Percentiles rank a stretch among this genome's conserved stretches.
Evolutionary conservation across 768 basidiomycete genomes (phyloP).

Genomic region (Infundibulicybe gibba): DNA sequence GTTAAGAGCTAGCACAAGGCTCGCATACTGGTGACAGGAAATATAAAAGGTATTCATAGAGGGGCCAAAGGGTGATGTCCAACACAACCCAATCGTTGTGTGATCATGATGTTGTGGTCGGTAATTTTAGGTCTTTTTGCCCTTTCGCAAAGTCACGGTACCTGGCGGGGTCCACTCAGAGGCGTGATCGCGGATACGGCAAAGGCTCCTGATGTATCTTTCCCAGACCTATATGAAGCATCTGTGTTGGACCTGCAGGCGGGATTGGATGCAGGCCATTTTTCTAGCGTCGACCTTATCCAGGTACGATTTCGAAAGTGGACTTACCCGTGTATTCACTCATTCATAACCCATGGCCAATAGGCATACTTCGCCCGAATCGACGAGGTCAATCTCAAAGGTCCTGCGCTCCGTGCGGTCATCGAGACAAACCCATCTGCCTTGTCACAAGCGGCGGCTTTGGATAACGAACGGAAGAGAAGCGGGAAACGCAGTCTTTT

Average conservation of each 20-base stretch:
- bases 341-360: conserved; percentile 27
- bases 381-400: conserved; percentile 61
- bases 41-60: too few relatives aligned
- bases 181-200: too few relatives aligned
- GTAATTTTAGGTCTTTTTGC: too few relatives aligned
- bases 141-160: conserved; percentile 13
- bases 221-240: conserved; percentile 61
- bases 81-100: too few relatives aligned
- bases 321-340: neutral
- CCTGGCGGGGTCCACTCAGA: too few relatives aligned
- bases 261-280: conserved; percentile 47
- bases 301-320: conserved; percentile 49
- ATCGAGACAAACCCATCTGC: conserved; percentile 56
- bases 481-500: conserved; percentile 41
- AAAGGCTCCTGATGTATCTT: conserved; percentile 2
- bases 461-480: conserved; percentile 40
- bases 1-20: too few relatives aligned
- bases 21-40: too few relatives aligned
- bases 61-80: neutral
- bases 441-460: conserved; percentile 42
- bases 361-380: conserved; percentile 68
- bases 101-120: neutral
- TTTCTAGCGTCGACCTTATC: conserved; percentile 59
- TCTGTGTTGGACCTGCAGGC: conserved; percentile 51
- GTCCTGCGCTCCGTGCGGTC: conserved; percentile 53